A percentile compares a stretch with the other conserved stretches of the same genome.
These are phyloP conservation scores for Starmerella sirachaensis DNA, from an alignment of 805 yeast species.

Conservation along the genomic window DNA sequence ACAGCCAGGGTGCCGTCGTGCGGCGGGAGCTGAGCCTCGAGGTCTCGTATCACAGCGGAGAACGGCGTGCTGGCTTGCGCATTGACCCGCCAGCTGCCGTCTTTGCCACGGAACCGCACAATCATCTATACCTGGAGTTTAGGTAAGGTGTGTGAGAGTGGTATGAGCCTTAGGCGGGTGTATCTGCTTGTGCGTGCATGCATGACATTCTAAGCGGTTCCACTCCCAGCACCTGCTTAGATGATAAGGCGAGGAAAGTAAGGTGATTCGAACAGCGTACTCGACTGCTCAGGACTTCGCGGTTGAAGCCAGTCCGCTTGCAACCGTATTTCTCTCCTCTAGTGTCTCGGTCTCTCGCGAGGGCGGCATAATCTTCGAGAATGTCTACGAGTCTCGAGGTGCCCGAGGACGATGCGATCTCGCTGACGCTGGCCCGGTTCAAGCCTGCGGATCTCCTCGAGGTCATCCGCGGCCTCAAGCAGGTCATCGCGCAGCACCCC, in stretches of 20 bases:
- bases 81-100: constrained; percentile 65
- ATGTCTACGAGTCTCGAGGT: constrained; percentile 41
- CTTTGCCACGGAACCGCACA: constrained; percentile 68
- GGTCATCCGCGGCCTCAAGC: constrained; percentile 43
- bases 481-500: constrained; percentile 47
- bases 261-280: too few relatives aligned
- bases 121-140: constrained; percentile 34
- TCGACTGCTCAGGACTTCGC: too few relatives aligned
- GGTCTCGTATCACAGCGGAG: constrained; percentile 31
- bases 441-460: constrained; percentile 40
- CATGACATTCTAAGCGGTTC: too few relatives aligned
- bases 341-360: too few relatives aligned
- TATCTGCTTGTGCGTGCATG: too few relatives aligned
- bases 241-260: too few relatives aligned
- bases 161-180: too few relatives aligned
- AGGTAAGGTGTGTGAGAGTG: background rate
- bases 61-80: constrained; percentile 39
- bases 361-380: constrained; percentile 77
- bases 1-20: constrained; percentile 28
- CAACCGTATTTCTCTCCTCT: too few relatives aligned
- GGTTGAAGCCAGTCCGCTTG: too few relatives aligned
- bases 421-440: constrained; percentile 38
- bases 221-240: too few relatives aligned
- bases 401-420: constrained; percentile 31
- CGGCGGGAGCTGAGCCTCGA: constrained; percentile 29